Conservation (phyloP, 148 eudicot genomes). For the Persicaria tinctoria region DNA sequence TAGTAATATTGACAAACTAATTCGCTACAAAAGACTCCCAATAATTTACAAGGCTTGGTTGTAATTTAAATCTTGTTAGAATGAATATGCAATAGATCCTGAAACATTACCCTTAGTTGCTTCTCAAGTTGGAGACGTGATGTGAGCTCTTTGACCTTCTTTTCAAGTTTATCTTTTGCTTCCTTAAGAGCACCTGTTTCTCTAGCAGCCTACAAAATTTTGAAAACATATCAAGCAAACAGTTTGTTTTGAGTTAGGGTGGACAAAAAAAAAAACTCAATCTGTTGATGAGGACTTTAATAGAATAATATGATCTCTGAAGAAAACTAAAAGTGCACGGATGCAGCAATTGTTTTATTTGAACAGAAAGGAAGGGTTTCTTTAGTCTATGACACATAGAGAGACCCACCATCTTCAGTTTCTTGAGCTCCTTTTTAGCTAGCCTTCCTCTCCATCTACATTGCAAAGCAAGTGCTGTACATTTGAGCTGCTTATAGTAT, state of each 20-base stretch:
- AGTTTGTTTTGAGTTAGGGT: background rate
- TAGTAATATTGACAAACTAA: background rate
- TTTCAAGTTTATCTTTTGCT: conserved; percentile 87
- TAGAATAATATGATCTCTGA: background rate
- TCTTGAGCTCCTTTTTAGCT: conserved; percentile 68
- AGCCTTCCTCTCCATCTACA: conserved; percentile 80
- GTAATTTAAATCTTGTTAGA: background rate
- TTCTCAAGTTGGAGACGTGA: conserved; percentile 76
- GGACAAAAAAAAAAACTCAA: background rate
- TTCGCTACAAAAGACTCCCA: background rate
- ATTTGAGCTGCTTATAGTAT: conserved; percentile 58
- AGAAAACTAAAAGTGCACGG: background rate
- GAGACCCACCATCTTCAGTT: conserved; percentile 66
- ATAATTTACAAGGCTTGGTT: background rate
- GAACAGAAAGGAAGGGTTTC: background rate
- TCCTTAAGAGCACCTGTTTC: conserved; percentile 85
- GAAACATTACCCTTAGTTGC: conserved; percentile 63
- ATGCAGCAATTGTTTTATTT: background rate
- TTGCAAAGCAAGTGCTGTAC: conserved; percentile 57
- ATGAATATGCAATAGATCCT: background rate
- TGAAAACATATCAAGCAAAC: background rate
- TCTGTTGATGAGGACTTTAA: background rate
- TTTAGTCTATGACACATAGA: background rate
- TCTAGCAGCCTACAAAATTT: conserved; percentile 54
- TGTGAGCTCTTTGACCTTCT: conserved; percentile 79